A percentile compares a stretch with the other conserved stretches of the same genome.
Evolutionary conservation across 495 filamentous ascomycete genomes (phyloP).

Genomic region (Annulohypoxylon nitens): DNA sequence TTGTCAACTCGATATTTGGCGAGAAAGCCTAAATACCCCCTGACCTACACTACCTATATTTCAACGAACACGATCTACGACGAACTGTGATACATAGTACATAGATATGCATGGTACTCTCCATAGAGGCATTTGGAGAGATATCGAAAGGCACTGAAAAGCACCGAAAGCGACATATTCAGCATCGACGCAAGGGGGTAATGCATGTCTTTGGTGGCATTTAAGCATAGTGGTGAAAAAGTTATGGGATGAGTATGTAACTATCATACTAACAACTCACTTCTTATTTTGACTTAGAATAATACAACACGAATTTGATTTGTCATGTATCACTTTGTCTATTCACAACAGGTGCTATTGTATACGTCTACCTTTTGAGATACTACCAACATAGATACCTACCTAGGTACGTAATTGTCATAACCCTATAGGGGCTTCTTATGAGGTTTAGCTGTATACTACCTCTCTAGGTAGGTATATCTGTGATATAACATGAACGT

Average conservation of each 20-base stretch:
- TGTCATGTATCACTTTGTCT: no score
- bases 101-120: constrained; percentile 5
- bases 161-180: not conserved
- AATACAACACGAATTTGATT: constrained; percentile 1
- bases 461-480: no score
- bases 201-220: not conserved
- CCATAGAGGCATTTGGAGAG: not conserved
- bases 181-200: not conserved
- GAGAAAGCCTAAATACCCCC: not conserved
- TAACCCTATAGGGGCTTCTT: no score
- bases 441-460: no score
- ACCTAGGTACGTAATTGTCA: no score
- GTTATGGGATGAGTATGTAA: not conserved
- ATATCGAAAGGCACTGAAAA: not conserved
- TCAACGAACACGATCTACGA: not conserved
- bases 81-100: not conserved
- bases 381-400: no score
- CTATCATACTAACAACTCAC: not conserved
- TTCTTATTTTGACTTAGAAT: not conserved
- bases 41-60: not conserved
- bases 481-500: no score
- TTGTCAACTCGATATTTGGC: constrained; percentile 83
- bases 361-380: no score
- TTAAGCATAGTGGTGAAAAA: not conserved
- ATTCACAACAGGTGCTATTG: no score